Base-by-base conservation (phyloP, 179 eudicot genomes). In the Silene vulgaris region DNA sequence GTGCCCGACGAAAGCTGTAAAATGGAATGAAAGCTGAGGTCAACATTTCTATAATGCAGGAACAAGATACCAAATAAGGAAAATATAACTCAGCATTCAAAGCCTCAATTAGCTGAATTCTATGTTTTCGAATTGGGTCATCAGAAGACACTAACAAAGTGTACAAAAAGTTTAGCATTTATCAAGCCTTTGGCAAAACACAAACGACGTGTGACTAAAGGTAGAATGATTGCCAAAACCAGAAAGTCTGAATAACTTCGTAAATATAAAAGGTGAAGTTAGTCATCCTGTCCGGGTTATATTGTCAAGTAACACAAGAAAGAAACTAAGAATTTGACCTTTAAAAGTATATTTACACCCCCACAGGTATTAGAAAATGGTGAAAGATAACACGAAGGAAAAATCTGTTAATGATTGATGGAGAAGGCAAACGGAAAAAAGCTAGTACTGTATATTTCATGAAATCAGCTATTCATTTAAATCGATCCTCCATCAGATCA, bases 1-100 rank as follows among this genome's bases (percentile, higher is more conserved):
- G 74, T 79, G 56, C 80, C 54, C 61, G 56, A 66, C 9, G 63
- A 74, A 67, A 65, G 59, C 82, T 48, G 57, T 57, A 74, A 61
- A 30, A 77, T 65, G 59, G 75, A 81, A 69, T 5, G 19, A 64
- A 70, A 5, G 17, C 12, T 57, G 54, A 59, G 40, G 54, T 20
- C 68, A 20, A 37, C 45, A 16, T 40, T 11, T 48, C 60, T 9
- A 20, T 68, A 9, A 13, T 61, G 54, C 43, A 52, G n/a, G 61
- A 75, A 29, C 20, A n/a, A 54, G 19, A 73, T 7, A 76, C 45
- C 19, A 68, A 75, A 28, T 30, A 50, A 61, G 68, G 8, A 40
- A 32, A 62, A 69, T 9, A 21, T 40, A 37, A 37, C 66, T 37
- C 20, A 17, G 40, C 7, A 71, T 16, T 26, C 54, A 11, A 43